phyloP scores from a whole-genome alignment of 2,329 filamentous ascomycete genomes.

The Gremmenia infestans region DNA sequence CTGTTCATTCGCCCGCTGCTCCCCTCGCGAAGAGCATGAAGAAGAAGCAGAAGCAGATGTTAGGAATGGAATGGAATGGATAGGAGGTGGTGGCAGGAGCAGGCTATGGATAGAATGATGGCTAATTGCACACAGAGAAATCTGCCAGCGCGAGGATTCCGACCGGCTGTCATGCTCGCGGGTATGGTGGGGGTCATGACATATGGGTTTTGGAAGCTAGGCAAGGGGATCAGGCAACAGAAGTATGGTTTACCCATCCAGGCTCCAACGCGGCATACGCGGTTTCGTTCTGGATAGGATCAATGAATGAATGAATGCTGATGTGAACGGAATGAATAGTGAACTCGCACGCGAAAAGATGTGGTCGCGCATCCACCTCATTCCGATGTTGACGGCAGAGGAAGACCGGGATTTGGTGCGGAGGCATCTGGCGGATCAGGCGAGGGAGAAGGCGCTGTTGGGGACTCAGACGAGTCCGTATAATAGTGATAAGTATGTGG shows the following conservation, averaged over 20 bases:
- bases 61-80: not conserved
- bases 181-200: constrained; percentile 74
- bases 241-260: constrained; percentile 56
- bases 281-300: constrained; percentile 1
- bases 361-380: constrained; percentile 94
- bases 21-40: not conserved
- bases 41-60: not conserved
- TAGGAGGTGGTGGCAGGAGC: not conserved
- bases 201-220: constrained; percentile 86
- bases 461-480: constrained; percentile 82
- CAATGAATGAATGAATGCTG: not conserved
- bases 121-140: constrained; percentile 60
- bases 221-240: constrained; percentile 79
- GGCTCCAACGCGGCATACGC: not conserved
- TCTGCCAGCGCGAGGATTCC: constrained; percentile 85
- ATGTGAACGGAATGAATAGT: constrained; percentile 42
- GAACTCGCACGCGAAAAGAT: constrained; percentile 96
- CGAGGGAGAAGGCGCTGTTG: constrained; percentile 83
- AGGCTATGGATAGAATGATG: constrained; percentile 1
- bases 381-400: constrained; percentile 90
- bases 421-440: constrained; percentile 78
- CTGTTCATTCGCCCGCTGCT: not conserved
- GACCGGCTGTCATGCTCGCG: constrained; percentile 71
- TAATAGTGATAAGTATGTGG: constrained; percentile 74
- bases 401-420: constrained; percentile 94